Conservation (phyloP, 2,329 filamentous ascomycete genomes). For the Bertia moriformis region DNA sequence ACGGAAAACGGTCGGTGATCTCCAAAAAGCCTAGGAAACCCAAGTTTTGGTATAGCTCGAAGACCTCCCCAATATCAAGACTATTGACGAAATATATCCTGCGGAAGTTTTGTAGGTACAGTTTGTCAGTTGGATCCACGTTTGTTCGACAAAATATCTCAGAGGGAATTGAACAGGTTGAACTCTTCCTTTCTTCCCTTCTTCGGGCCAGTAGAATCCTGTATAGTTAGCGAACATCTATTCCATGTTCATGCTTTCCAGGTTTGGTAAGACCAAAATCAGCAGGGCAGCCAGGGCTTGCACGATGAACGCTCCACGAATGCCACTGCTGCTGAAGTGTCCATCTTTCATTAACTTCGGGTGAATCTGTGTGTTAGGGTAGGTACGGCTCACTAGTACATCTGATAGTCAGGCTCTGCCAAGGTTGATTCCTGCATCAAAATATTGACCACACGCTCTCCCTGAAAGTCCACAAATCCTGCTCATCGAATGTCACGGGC, state of each 20-base stretch:
- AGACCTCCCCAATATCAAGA: too few relatives aligned
- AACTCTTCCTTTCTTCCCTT: too few relatives aligned
- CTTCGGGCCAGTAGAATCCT: neutral
- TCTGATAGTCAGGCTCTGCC: too few relatives aligned
- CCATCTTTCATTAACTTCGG: too few relatives aligned
- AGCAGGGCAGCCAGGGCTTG: neutral
- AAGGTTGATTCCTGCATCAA: neutral
- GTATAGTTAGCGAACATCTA: neutral
- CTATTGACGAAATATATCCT: neutral
- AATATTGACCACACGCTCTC: neutral
- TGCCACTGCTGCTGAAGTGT: too few relatives aligned
- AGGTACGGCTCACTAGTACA: too few relatives aligned
- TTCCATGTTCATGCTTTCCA: neutral
- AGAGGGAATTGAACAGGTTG: neutral
- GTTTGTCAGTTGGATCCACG: neutral
- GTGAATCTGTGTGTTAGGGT: too few relatives aligned
- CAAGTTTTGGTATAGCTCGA: too few relatives aligned
- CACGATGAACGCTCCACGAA: neutral
- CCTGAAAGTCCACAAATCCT: neutral
- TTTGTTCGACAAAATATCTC: neutral
- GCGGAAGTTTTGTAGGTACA: neutral
- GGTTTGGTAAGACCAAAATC: neutral
- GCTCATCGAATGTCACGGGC: too few relatives aligned
- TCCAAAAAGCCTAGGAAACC: neutral
- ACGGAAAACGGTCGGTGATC: neutral